These are phyloP conservation scores for Cucumis sativus DNA, from an alignment of 306 rosid species.

Conservation along the genomic window Cucumber_9930_V3 NC_026658.2:665001-665500, in stretches of 20 bases:
- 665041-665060: conserved; percentile 24
- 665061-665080: conserved; percentile 39
- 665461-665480: conserved; percentile 38
- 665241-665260: conserved; percentile 63
- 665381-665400: conserved; percentile 69
- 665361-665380: conserved; percentile 48
- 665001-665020: not conserved
- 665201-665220: conserved; percentile 27
- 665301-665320: conserved; percentile 65
- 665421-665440: conserved; percentile 29
- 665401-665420: conserved; percentile 19
- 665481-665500: conserved; percentile 48
- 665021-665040: not conserved
- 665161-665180: conserved; percentile 57
- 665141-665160: conserved; percentile 60
- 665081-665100: conserved; percentile 51
- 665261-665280: conserved; percentile 39
- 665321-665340: conserved; percentile 43
- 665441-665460: conserved; percentile 34
- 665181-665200: conserved; percentile 67
- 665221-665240: conserved; percentile 42
- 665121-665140: conserved; percentile 54
- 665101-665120: conserved; percentile 32
- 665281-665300: conserved; percentile 56
- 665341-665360: conserved; percentile 35